These are phyloP conservation scores for Talaromyces funiculosus DNA, from an alignment of 2,329 filamentous ascomycete genomes.

Conservation along the genomic window DNA sequence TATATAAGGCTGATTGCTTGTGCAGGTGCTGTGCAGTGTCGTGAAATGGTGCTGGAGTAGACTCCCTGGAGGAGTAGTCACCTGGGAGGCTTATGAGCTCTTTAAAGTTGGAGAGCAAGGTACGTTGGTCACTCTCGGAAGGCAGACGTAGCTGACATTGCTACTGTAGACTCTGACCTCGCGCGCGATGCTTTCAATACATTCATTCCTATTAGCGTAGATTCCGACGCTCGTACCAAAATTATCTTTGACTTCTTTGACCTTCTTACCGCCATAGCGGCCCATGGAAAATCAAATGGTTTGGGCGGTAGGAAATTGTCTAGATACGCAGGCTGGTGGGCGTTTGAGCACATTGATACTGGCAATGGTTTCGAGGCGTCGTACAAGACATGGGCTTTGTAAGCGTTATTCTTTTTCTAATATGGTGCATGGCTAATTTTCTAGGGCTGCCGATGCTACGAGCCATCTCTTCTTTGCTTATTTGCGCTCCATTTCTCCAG, in stretches of 20 bases:
- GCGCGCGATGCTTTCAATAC: slow-evolving; percentile 91
- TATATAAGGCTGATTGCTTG: not conserved
- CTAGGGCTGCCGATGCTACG: slow-evolving; percentile 84
- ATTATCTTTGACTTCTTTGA: slow-evolving; percentile 98
- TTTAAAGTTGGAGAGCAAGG: slow-evolving; percentile 93
- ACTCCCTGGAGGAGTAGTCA: slow-evolving; percentile 82
- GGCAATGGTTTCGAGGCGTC: slow-evolving; percentile 91
- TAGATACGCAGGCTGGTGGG: slow-evolving; percentile 96
- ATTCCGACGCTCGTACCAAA: slow-evolving; percentile 73
- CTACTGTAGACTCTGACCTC: slow-evolving; percentile 70
- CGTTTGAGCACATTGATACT: slow-evolving; percentile 83
- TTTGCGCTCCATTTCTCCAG: slow-evolving; percentile 81
- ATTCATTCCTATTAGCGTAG: slow-evolving; percentile 90
- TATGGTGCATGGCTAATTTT: slow-evolving; percentile 16
- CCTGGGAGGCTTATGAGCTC: slow-evolving; percentile 94
- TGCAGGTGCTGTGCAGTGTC: slow-evolving; percentile 81
- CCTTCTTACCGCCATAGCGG: slow-evolving; percentile 80
- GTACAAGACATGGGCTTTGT: slow-evolving; percentile 83
- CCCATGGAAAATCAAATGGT: slow-evolving; percentile 88
- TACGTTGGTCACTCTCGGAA: slow-evolving; percentile 29
- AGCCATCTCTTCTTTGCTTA: slow-evolving; percentile 98
- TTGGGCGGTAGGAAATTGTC: slow-evolving; percentile 90
- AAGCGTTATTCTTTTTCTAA: slow-evolving; percentile 28
- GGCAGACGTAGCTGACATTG: slow-evolving; percentile 14
- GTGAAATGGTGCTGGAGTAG: slow-evolving; percentile 99